Base-by-base conservation (phyloP, 768 basidiomycete genomes). In the Boletus coccyginus region DNA sequence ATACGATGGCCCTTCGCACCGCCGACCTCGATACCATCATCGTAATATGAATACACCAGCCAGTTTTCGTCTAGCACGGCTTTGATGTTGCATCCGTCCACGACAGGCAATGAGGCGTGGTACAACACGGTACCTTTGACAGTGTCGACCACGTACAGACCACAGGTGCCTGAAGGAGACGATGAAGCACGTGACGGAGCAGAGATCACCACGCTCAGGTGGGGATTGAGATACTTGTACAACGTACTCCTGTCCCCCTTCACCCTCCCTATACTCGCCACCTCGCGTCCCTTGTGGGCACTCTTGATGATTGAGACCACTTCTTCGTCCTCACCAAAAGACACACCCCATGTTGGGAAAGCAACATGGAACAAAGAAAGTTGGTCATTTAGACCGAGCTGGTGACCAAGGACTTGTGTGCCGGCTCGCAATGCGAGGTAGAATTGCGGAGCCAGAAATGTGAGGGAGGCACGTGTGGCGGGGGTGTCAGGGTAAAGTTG, bases 141-240 rank as follows among this genome's bases (percentile, higher is more conserved):
- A 1, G 79, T 78, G 65, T 98, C 93, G n/a, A 96, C 67, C 5
- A 97, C 70, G 64, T 91, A 89, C 14, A 98, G 64, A 0, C 82
- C 81, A 65, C 90, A 92, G 2, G 63, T 70, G 1, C 55, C 43
- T 8, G 53, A 44, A 45, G 61, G 57, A 6, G 71, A 58, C 1
- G 62, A 42, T 3, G 60, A 57, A 3, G 42, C 7, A 27, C 24
- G 56, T 1, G 52, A 50, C 17, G 76, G 68, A 14, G 76, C 71
- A 7, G 92, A 92, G 32, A 87, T 73, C 38, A 92, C 75, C 9
- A 83, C 81, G 47, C 87, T 77, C 35, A 94, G 62, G 62, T 92
- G 85, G 9, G 88, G 88, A 68, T 96, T 96, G 57, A 98, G 79
- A 66, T 97, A 96, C 74, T 98, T 98, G 78, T 97, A 96, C 55